phyloP scores from a whole-genome alignment of 2,329 filamentous ascomycete genomes.

The Thielaviopsis musarum region DNA sequence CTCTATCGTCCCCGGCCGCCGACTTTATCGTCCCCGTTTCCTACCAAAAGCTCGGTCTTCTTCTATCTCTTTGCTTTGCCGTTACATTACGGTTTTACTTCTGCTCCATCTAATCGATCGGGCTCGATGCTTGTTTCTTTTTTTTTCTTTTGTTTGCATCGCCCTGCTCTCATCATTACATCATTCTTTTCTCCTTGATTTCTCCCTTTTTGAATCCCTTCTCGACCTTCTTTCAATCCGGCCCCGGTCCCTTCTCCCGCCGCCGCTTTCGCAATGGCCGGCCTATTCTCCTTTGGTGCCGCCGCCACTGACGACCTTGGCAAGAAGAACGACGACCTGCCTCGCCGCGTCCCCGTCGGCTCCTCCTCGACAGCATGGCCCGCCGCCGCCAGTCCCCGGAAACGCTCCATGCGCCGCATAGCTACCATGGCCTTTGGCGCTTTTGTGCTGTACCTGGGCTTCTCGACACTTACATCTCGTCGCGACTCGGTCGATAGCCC shows the following conservation, averaged over 20 bases:
- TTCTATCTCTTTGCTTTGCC: too few species aligned
- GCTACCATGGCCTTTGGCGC: conserved; percentile 27
- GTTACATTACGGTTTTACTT: too few species aligned
- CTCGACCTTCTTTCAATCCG: neutral
- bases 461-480: neutral
- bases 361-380: conserved; percentile 18
- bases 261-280: conserved; percentile 1
- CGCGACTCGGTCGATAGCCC: conserved; percentile 8
- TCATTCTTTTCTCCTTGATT: conserved; percentile 5
- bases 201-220: neutral
- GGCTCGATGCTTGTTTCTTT: neutral
- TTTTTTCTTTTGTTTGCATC: neutral
- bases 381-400: conserved; percentile 20
- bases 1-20: too few species aligned
- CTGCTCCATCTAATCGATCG: too few species aligned
- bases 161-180: neutral
- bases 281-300: conserved; percentile 24
- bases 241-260: neutral
- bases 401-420: conserved; percentile 35
- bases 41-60: too few species aligned
- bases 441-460: neutral
- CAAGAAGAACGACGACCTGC: conserved; percentile 43
- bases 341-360: conserved; percentile 15
- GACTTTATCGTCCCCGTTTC: too few species aligned
- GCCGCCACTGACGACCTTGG: conserved; percentile 37